A percentile compares a stretch with the other conserved stretches of the same genome.
These are phyloP conservation scores for Cystobasidium onofrii DNA, from an alignment of 768 basidiomycete species.

Conservation along the genomic window DNA sequence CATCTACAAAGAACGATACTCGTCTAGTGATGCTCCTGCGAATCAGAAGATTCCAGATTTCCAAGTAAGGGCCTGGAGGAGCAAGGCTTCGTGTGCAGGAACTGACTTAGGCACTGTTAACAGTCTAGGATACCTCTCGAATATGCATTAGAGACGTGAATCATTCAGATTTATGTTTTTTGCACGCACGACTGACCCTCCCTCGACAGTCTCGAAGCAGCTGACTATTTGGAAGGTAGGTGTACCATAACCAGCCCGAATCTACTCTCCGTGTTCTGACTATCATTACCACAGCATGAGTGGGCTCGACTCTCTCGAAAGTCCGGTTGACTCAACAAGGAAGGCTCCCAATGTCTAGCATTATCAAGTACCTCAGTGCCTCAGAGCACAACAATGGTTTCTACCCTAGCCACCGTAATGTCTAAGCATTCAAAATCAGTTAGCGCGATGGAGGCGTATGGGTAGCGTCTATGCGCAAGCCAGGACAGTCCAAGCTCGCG, in stretches of 20 bases:
- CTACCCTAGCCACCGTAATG: too few species aligned
- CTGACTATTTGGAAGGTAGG: slow-evolving; percentile 27
- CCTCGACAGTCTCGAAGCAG: slow-evolving; percentile 11
- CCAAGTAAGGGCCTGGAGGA: not conserved
- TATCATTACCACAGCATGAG: too few species aligned
- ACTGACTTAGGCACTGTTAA: not conserved
- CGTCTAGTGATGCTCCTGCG: not conserved
- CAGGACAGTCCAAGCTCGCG: too few species aligned
- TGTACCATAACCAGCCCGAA: not conserved
- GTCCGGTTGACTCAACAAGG: too few species aligned
- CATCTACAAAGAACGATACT: slow-evolving; percentile 20
- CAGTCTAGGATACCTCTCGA: slow-evolving; percentile 26
- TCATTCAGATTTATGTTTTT: not conserved
- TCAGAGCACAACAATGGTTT: too few species aligned
- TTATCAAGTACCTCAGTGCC: too few species aligned
- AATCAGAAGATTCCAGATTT: not conserved
- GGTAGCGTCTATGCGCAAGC: too few species aligned
- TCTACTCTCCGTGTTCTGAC: too few species aligned
- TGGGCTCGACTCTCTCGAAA: too few species aligned
- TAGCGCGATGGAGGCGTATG: too few species aligned
- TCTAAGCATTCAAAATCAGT: too few species aligned
- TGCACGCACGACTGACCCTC: not conserved
- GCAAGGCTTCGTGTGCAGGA: not conserved
- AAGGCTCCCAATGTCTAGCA: too few species aligned
- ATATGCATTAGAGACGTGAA: slow-evolving; percentile 20